phyloP scores from a whole-genome alignment of 164 flowering plant genomes.

The Aristolochia fimbriata region DNA sequence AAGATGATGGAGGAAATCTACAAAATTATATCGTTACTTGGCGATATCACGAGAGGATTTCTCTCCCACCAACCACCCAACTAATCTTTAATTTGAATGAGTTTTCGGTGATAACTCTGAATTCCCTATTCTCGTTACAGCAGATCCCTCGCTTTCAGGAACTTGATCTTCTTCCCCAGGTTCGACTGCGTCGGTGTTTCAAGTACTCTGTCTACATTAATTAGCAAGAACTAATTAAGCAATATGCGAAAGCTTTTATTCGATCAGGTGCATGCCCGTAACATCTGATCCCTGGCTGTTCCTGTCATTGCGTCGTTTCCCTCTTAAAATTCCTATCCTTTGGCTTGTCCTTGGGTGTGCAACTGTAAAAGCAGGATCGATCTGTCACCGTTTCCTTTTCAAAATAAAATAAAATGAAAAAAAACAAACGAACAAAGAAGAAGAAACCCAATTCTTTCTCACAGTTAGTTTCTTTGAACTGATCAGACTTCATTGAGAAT shows the following conservation, averaged over 20 bases:
- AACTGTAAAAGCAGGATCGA: not conserved
- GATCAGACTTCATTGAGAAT: not conserved
- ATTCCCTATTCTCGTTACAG: too few relatives aligned
- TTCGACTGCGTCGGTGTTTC: too few relatives aligned
- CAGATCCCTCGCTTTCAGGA: too few relatives aligned
- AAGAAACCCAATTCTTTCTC: not conserved
- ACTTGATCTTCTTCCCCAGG: too few relatives aligned
- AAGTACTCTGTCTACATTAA: too few relatives aligned
- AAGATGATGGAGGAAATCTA: not conserved
- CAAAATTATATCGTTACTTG: too few relatives aligned
- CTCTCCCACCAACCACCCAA: not conserved
- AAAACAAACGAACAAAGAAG: too few relatives aligned
- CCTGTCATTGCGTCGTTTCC: not conserved
- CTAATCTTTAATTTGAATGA: not conserved
- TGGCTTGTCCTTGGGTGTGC: not conserved
- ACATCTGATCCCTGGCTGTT: not conserved
- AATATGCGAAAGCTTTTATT: not conserved
- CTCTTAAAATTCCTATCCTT: not conserved
- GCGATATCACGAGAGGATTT: not conserved
- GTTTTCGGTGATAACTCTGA: too few relatives aligned
- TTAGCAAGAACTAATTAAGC: too few relatives aligned
- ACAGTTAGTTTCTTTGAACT: not conserved
- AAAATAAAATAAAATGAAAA: too few relatives aligned
- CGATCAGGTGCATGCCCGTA: too few relatives aligned
- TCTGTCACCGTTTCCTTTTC: not conserved